Evolutionary conservation across 2,329 filamentous ascomycete species (phyloP).

Genomic region (Beauveria pseudobassiana): DNA sequence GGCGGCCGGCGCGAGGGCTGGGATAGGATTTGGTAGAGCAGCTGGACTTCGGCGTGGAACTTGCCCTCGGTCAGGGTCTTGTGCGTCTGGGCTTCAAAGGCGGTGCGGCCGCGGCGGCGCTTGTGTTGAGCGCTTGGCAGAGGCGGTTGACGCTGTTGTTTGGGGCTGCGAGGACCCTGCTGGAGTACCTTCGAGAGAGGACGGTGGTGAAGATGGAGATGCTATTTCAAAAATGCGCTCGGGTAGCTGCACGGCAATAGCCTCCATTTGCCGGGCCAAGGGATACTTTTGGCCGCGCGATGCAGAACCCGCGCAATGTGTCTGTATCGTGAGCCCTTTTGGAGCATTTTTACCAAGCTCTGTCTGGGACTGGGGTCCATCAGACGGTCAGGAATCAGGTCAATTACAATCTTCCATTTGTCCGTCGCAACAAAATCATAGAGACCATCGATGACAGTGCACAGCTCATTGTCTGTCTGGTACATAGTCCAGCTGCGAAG

Average conservation of each 20-base stretch:
- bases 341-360: neutral
- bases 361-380: neutral
- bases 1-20: neutral
- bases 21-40: neutral
- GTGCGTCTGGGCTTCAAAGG: neutral
- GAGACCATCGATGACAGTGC: neutral
- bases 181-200: neutral
- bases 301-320: neutral
- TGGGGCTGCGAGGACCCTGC: neutral
- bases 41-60: slow-evolving; percentile 7
- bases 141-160: neutral
- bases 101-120: neutral
- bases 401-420: neutral
- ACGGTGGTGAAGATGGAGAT: neutral
- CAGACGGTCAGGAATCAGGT: neutral
- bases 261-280: neutral
- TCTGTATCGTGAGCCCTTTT: neutral
- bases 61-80: neutral
- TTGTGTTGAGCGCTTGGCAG: neutral
- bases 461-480: neutral
- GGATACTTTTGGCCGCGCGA: neutral
- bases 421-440: neutral
- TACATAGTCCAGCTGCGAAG: neutral
- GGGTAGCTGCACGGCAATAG: neutral
- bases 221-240: neutral